phyloP scores from a whole-genome alignment of 306 rosid species.

The Oemleria cerasiformis region DNA sequence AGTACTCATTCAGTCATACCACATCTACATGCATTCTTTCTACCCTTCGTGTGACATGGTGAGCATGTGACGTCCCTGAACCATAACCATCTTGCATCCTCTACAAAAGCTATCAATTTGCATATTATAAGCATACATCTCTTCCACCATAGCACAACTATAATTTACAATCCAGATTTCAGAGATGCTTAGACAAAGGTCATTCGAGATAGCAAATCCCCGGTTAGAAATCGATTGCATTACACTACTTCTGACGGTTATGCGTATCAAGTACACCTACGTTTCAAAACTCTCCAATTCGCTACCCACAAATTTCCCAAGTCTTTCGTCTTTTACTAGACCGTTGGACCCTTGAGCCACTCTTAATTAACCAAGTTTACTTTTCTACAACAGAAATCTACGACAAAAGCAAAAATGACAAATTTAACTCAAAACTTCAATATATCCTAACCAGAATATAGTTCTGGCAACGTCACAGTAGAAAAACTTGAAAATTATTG shows the following conservation, averaged over 20 bases:
- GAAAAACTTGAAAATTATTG: too few relatives aligned
- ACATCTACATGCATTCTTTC: neutral
- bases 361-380: neutral
- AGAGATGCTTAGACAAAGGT: neutral
- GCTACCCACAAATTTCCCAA: too few relatives aligned
- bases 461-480: too few relatives aligned
- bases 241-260: neutral
- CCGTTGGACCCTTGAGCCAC: neutral
- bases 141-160: neutral
- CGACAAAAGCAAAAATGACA: neutral
- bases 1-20: neutral
- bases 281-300: neutral
- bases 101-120: slow-evolving; percentile 3
- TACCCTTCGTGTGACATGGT: neutral
- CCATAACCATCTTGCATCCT: slow-evolving; percentile 1
- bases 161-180: neutral
- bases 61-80: neutral
- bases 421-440: too few relatives aligned
- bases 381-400: neutral
- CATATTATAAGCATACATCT: neutral
- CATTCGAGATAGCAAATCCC: neutral
- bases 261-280: neutral
- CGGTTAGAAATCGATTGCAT: neutral
- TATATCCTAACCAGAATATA: too few relatives aligned
- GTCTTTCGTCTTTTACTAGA: neutral